These are phyloP conservation scores for Fusarium ambrosium DNA, from an alignment of 2,329 filamentous ascomycete species.

Conservation along the genomic window DNA sequence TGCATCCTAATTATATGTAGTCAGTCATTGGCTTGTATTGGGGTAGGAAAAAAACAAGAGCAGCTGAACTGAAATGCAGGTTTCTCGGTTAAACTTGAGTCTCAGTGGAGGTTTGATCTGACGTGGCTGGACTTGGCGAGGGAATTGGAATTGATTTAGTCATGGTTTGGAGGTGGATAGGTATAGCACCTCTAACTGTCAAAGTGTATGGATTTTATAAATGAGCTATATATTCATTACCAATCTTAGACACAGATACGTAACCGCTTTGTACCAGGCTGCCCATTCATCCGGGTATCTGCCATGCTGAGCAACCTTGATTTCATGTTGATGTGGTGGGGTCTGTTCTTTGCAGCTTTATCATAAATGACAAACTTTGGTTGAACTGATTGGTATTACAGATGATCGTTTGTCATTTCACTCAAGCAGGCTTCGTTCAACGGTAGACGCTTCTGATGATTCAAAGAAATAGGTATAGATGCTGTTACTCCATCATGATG, in stretches of 20 bases:
- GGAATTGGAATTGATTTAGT: neutral
- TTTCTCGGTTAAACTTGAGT: neutral
- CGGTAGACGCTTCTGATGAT: neutral
- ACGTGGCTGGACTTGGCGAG: neutral
- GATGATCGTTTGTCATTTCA: neutral
- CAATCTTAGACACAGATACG: neutral
- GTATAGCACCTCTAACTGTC: too few species aligned
- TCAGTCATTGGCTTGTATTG: neutral
- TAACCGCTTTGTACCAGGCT: neutral
- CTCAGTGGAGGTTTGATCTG: neutral
- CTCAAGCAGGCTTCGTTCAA: neutral
- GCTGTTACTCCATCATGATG: neutral
- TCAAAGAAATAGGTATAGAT: neutral
- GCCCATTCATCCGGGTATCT: neutral
- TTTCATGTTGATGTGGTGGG: neutral
- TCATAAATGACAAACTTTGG: neutral
- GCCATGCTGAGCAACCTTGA: neutral
- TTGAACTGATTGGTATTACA: neutral
- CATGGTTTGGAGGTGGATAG: neutral
- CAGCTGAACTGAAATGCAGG: neutral
- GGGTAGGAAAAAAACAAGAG: neutral
- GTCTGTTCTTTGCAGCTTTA: neutral
- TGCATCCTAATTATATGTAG: neutral
- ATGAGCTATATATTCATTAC: neutral
- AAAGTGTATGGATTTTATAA: neutral